These are phyloP conservation scores for Aspergillus sp. DNA, from an alignment of 2,329 filamentous ascomycete species.

Conservation along the genomic window DNA sequence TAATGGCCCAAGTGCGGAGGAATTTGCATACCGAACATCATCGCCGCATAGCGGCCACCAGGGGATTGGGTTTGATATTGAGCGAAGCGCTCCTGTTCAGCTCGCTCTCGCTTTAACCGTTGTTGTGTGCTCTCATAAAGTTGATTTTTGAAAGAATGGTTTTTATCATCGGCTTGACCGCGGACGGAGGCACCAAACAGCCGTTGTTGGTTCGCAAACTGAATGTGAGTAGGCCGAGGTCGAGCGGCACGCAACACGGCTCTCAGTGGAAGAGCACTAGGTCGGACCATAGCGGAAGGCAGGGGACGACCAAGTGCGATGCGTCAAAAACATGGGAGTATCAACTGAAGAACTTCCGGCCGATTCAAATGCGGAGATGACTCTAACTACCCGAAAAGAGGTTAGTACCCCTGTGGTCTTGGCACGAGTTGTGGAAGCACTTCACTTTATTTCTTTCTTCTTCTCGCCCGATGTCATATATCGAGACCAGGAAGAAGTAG, in stretches of 20 bases:
- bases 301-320: background rate
- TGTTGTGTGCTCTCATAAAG: conserved; percentile 56
- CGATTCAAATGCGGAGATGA: background rate
- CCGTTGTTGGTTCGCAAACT: conserved; percentile 11
- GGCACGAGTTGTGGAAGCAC: too few species aligned
- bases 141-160: conserved; percentile 52
- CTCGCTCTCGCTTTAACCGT: conserved; percentile 52
- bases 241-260: conserved; percentile 3
- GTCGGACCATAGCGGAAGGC: conserved; percentile 14
- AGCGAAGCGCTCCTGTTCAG: conserved; percentile 48
- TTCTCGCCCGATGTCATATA: too few species aligned
- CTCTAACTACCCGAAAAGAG: background rate
- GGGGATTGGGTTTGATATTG: conserved; percentile 36
- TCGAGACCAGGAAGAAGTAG: too few species aligned
- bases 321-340: background rate
- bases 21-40: conserved; percentile 26
- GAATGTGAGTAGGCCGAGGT: background rate
- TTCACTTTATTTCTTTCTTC: too few species aligned
- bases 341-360: background rate
- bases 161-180: conserved; percentile 20
- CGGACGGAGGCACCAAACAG: conserved; percentile 16
- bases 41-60: conserved; percentile 32
- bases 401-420: too few species aligned
- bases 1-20: background rate
- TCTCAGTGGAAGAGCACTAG: conserved; percentile 10